Percentiles rank a stretch among this genome's conserved stretches.
phyloP scores from a whole-genome alignment of 2,329 filamentous ascomycete genomes.

The Neopestalotiopsis clavispora region DNA sequence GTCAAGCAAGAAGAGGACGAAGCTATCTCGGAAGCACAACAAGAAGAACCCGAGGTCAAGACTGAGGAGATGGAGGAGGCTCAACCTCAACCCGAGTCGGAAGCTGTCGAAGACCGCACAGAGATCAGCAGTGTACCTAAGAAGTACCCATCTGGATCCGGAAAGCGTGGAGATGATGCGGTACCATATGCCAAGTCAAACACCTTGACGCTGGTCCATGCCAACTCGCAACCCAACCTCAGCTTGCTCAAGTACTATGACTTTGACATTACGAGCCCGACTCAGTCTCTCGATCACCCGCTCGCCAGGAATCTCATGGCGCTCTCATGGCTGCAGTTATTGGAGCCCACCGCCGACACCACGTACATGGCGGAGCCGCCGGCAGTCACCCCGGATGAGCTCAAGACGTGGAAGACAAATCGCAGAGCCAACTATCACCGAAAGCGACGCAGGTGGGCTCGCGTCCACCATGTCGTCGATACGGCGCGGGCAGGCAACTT shows the following conservation, averaged over 20 bases:
- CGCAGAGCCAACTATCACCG: constrained; percentile 86
- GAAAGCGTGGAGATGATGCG: constrained; percentile 47
- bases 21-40: background rate
- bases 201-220: constrained; percentile 80
- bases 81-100: constrained; percentile 20
- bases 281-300: constrained; percentile 70
- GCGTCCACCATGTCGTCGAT: constrained; percentile 74
- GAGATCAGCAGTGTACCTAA: constrained; percentile 19
- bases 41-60: background rate
- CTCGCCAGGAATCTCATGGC: constrained; percentile 81
- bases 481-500: constrained; percentile 77
- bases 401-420: constrained; percentile 77
- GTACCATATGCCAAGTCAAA: constrained; percentile 73
- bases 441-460: constrained; percentile 83
- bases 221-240: constrained; percentile 86
- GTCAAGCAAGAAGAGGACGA: background rate
- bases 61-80: background rate
- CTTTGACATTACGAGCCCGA: constrained; percentile 74
- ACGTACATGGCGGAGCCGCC: constrained; percentile 73
- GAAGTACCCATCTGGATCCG: constrained; percentile 20
- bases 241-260: constrained; percentile 87
- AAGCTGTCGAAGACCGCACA: background rate
- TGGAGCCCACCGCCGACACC: constrained; percentile 76
- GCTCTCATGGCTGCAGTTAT: constrained; percentile 89
- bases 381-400: constrained; percentile 59